These are phyloP conservation scores for Komagataella pseudopastoris DNA, from an alignment of 805 yeast genomes.

Conservation along the genomic window DNA sequence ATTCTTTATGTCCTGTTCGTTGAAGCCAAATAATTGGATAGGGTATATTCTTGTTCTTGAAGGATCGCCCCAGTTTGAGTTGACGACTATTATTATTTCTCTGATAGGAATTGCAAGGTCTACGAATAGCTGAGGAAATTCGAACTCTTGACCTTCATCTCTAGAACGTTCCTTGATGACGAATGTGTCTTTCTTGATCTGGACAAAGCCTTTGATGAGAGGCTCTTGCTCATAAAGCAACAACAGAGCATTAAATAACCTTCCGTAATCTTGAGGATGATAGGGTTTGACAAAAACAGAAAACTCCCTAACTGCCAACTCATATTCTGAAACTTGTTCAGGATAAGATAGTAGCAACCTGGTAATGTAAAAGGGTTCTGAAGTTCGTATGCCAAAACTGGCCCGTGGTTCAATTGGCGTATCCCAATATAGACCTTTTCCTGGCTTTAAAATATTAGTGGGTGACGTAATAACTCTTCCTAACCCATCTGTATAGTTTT, in stretches of 20 bases:
- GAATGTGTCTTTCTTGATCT: conserved; percentile 3
- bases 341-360: neutral
- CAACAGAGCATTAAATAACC: neutral
- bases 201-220: neutral
- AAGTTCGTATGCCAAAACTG: neutral
- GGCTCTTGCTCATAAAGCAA: neutral
- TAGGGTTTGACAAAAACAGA: neutral
- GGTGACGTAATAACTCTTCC: conserved; percentile 2
- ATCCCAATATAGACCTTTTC: conserved; percentile 3
- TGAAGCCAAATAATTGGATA: conserved; percentile 4
- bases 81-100: conserved; percentile 3
- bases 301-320: neutral
- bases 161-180: conserved; percentile 1
- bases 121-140: conserved; percentile 2
- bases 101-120: conserved; percentile 1
- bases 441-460: conserved; percentile 1
- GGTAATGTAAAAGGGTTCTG: neutral
- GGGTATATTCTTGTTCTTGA: conserved; percentile 2
- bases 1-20: neutral
- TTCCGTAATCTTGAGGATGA: conserved; percentile 3
- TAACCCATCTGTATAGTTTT: neutral
- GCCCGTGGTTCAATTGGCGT: neutral
- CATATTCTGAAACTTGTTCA: neutral
- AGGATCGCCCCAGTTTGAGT: conserved; percentile 6
- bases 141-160: conserved; percentile 2